Base-by-base conservation (phyloP, 129 eudicot genomes). In the Flaveria linearis region DNA sequence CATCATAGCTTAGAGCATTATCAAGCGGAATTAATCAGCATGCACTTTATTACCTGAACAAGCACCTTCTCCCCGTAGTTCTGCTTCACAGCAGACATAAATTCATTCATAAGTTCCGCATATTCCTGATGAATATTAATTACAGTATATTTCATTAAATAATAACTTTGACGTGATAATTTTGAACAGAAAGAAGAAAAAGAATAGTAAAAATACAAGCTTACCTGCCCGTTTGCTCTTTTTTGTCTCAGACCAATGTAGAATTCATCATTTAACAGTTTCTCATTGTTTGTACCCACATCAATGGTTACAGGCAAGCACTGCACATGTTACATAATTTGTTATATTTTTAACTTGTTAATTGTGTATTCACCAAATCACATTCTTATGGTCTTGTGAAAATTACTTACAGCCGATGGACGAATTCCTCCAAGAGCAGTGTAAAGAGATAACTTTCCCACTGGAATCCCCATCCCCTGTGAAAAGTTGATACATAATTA, bases 401-500 rank as follows among this genome's bases (percentile, higher is more conserved):
- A 64, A 79, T 53, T 53, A 84, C 96, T 67, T 92, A 92, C 97
- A 57, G 90, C 86, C 14, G 97, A 92, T 69, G 97, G 97, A 71
- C 87, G 87, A 71, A 89, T 92, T 56, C 97, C 97, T 72, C 97
- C 97, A 26, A 89, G 96, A 30, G 97, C 97, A 16, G 97, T 85
- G 75, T 92, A 92, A 66, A 89, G 75, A 67, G 97, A 87, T 22
- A 92, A 88, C 76, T 92, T 92, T 41, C 97, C 97, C 10, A 92
- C 91, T 15, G 97, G 97, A 81, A 92, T 92, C 56, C 96, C 97
- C 97, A 92, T 92, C 49, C 97, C 97, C 93, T 91, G 82, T 23
- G 42, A 36, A 56, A 76, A 51, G 20, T 33, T 49, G 36, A 18
- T 5, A 25, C 49, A 71, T 9, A 15, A 9, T 41, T 33, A 50